Percentiles rank a stretch among this genome's conserved stretches.
These are phyloP conservation scores for Fusarium miscanthi DNA, from an alignment of 2,329 filamentous ascomycete genomes.

Conservation along the genomic window DNA sequence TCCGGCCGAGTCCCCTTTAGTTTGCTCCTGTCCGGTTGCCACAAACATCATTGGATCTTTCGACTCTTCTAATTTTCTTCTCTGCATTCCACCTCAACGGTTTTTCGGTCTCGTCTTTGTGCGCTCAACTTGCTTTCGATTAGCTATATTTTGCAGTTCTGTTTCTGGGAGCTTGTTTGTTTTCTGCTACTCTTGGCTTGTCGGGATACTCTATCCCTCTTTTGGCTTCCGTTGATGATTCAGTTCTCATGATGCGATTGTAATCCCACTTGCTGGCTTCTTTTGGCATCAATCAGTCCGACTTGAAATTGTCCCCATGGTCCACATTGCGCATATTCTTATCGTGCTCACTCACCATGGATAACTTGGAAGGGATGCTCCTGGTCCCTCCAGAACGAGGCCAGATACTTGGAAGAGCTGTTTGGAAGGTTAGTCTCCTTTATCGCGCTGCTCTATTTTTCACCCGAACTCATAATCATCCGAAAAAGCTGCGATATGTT, in stretches of 20 bases:
- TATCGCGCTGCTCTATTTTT: not conserved
- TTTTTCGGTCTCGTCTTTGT: slow-evolving; percentile 2
- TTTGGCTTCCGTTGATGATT: slow-evolving; percentile 21
- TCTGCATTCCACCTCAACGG: slow-evolving; percentile 27
- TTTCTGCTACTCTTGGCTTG: not conserved
- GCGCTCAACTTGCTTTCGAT: slow-evolving; percentile 4
- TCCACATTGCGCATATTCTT: not conserved
- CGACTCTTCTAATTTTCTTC: slow-evolving; percentile 22
- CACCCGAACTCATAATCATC: slow-evolving; percentile 31
- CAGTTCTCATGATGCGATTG: slow-evolving; percentile 43
- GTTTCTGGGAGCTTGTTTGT: not conserved
- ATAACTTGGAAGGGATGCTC: slow-evolving; percentile 59
- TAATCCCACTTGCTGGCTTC: slow-evolving; percentile 25
- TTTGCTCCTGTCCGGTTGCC: slow-evolving; percentile 27
- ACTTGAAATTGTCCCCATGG: not conserved
- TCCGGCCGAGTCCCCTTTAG: slow-evolving; percentile 40
- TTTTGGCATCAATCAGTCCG: slow-evolving; percentile 1
- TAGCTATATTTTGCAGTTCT: not conserved
- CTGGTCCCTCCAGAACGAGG: slow-evolving; percentile 63
- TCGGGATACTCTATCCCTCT: not conserved
- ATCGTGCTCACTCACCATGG: slow-evolving; percentile 46
- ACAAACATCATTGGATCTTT: slow-evolving; percentile 30
- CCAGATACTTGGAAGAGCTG: slow-evolving; percentile 61
- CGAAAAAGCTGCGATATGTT: slow-evolving; percentile 66
- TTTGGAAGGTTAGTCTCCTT: slow-evolving; percentile 62